Evolutionary conservation across 31 red algal genomes (phyloP), one percentile per base, ranked within the genome.

Genomic region (Pterothamnion heteromorphum): DNA sequence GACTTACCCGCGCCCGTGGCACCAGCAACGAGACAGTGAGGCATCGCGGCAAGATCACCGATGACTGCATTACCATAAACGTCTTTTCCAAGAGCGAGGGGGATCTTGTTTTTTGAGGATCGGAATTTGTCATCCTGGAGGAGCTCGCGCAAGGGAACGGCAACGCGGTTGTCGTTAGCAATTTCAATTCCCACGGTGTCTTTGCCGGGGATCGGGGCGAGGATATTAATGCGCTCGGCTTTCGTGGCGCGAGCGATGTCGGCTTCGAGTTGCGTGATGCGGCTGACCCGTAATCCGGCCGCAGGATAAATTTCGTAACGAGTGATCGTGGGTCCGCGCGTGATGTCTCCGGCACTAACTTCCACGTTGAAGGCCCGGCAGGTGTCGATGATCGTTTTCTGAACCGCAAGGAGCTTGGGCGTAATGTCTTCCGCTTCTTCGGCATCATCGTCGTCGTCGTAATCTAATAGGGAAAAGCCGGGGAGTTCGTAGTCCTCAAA

Each of bases 1-100:
- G 89, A 91, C 34, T 91, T 91, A 57, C 89, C 89, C 28, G 64
- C 74, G 31, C 89, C 89, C n/a, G 89, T 91, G 21, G 89, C 89
- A 31, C 89, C 89, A n/a, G 89, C 89, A 24, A 91, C 32, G n/a
- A 91, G 36, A 4, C 81, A 26, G 36, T 91, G 89, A 22, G 89
- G 89, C 89, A 91, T 91, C 32, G 32, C 43, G 9, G 89, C 89
- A 26, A 91, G 89, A 33, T 91, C 74, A 20, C n/a, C 74, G 21
- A 91, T 37, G 28, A 91, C 22, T 5, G 76, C 9, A 14, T 91
- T 86, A 26, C 76, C 76, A 14, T 82, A 18, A 26, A 91, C 32
- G 74, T 82, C 76, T 86, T 91, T 86, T 85, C 89, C 89, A 21
- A 91, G 85, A 4, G 89, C 89, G 21, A 91, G 28, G 3, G 89